A percentile compares a stretch with the other conserved stretches of the same genome.
These are phyloP conservation scores for Boletus edulis DNA, from an alignment of 768 basidiomycete species.

Conservation along the genomic window DNA sequence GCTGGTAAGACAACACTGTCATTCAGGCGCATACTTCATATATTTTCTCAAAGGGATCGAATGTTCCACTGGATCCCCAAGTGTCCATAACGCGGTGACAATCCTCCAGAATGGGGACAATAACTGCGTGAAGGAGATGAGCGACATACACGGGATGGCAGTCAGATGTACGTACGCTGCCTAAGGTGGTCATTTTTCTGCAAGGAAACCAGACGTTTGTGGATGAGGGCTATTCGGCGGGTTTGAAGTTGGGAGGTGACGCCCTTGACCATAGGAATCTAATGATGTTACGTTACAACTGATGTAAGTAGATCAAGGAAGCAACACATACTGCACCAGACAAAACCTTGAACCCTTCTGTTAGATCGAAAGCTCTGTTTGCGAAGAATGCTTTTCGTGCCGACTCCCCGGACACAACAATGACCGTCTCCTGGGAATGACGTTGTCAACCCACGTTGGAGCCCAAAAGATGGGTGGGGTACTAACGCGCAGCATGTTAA, in stretches of 20 bases:
- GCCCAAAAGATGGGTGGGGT: constrained; percentile 7
- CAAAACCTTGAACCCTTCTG: constrained; percentile 76
- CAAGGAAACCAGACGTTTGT: constrained; percentile 64
- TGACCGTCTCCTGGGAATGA: constrained; percentile 59
- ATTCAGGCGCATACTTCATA: constrained; percentile 50
- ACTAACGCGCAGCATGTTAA: constrained; percentile 65
- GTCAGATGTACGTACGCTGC: constrained; percentile 45
- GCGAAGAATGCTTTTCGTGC: constrained; percentile 69
- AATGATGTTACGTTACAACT: constrained; percentile 13
- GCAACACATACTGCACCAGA: constrained; percentile 64
- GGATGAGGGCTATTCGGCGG: constrained; percentile 59
- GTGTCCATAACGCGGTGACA: constrained; percentile 55
- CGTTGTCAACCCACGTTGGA: constrained; percentile 15
- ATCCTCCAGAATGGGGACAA: constrained; percentile 65
- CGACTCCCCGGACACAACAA: constrained; percentile 73
- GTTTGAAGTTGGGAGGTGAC: constrained; percentile 70
- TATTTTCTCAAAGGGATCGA: constrained; percentile 71
- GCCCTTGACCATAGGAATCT: constrained; percentile 77
- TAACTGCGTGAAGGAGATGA: constrained; percentile 44
- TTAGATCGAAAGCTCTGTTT: constrained; percentile 68
- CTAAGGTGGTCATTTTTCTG: constrained; percentile 63
- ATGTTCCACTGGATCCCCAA: constrained; percentile 62
- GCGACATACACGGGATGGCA: neutral
- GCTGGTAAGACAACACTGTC: neutral
- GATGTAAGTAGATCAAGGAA: constrained; percentile 8